Base-by-base conservation (phyloP, 495 filamentous ascomycete genomes). In the Neurospora tetrasperma region DNA sequence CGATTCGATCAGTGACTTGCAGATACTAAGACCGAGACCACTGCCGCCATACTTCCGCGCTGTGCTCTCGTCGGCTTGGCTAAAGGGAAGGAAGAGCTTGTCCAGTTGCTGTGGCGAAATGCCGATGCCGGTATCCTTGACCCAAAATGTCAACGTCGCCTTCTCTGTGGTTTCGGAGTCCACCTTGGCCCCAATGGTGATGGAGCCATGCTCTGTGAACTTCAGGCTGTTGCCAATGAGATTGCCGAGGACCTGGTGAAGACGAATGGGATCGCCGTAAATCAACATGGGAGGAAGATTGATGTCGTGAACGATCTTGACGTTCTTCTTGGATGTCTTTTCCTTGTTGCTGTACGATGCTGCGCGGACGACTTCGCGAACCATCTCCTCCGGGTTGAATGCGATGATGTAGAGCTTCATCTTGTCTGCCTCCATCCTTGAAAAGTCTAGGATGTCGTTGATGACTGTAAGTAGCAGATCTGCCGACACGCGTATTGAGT, bases 361-460 rank as follows among this genome's bases (percentile, higher is more conserved):
- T 3, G 94, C 94, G 44, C 94, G 89, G 20, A 97, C 91, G 3
- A 97, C 94, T 78, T 97, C 94, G 8, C 88, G 88, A 71, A 97
- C 93, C 73, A 94, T 97, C 80, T 94, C 93, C 75, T 89, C 91
- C 0, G 96, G 86, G 72, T 92, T 94, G 75, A 97, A 87, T 2
- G 93, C 92, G 69, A 95, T 93, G 12, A 91, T 91, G 71, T 92
- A 95, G 10, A 97, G 90, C 80, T 93, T 93, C 92, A 97, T 96
- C 84, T 97, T 97, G 77, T 94, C 94, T 18, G 94, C 94, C 80
- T 97, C 94, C 78, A 97, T 89, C 78, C 96, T 94, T 41, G 93
- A 96, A 79, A 96, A 97, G 80, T 97, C 94, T 2, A 97, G 84
- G 31, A 97, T 94, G 76, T 97, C 94, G 78, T 97, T 97, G 84